Base-by-base conservation (phyloP, 176 grass and related monocot species). In the Hyparrhenia diplandra region DNA sequence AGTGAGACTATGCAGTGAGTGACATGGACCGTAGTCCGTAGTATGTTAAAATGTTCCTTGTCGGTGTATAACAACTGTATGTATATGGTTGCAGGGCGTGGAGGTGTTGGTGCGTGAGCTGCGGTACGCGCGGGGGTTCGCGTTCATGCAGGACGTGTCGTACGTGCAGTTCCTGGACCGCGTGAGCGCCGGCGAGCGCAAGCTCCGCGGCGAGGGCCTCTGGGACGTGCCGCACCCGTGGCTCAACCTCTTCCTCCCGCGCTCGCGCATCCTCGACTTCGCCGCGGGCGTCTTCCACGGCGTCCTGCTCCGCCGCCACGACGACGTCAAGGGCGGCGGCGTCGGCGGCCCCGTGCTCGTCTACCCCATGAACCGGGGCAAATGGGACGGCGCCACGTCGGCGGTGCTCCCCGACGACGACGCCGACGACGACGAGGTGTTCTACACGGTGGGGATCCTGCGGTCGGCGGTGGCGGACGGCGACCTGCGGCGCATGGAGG, bases 141-240 rank as follows among this genome's bases (percentile, higher is more conserved):
- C 71, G 37, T 92, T 90, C 85, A 65, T 58, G 51, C 82, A 79
- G 6, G 88, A 95, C 73, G 81, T 95, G 14, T 79, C 90, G 8
- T 92, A 92, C 55, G 65, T 65, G 32, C 75, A 68, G 36, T 95
- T 95, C 78, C 90, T 95, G 0, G 90, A 95, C 47, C 79, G 93
- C 3, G 87, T 90, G 5, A 76, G 40, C 24, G 79, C 58, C 11
- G 90, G 87, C 61, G 93, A 95, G 86, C 29, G 70, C 42, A 71
- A 40, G 61, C 93, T 92, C 75, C 93, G 93, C 8, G 27, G 31
- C 40, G n/a, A 29, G 41, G 87, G 93, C 0, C 81, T 52, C 0
- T 95, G 93, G 93, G 71, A 92, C 51, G 87, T 95, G 31, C 90
- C 93, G 4, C 93, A 96, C 71, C 93, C 93, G 5, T 96, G 93